Evolutionary conservation across 148 eudicot species (phyloP), one percentile per base, ranked within the genome.

Genomic region (Spergularia marina): DNA sequence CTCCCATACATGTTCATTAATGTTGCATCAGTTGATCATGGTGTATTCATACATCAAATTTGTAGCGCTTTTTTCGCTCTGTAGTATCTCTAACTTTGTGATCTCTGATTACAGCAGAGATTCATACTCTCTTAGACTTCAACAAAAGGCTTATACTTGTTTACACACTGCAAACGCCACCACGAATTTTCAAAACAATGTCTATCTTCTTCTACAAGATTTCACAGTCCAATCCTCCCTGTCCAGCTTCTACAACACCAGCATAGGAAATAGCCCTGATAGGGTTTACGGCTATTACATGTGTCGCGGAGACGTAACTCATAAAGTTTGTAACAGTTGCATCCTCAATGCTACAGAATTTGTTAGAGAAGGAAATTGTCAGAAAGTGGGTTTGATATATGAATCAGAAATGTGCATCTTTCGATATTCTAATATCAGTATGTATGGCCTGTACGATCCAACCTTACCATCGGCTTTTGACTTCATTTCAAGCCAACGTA

Each of bases 261-360:
- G 55, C 54, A 4, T 47, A 5, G 77, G 77, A 1, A 0, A 59
- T 7, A 12, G 4, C 68, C 73, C 40, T 34, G 82, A 74, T 13
- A 34, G 8, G 6, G 77, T 74, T 63, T 67, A 66, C 39, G 82
- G 77, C 73, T 74, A 59, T 63, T 79, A 68, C 82, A n/a, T 79
- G 69, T 79, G 77, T 52, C 54, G 79, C 10, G 74, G 62, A 18
- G 69, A 73, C 49, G 7, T 79, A 5, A 23, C 34, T 15, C 78
- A 12, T 6, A 11, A 44, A 14, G 56, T 55, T 6, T 76, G 78
- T 54, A 57, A 30, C 40, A 40, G 3, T 6, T 79, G 82, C 20
- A 21, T 79, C 14, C 40, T 47, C 18, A 72, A 78, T 16, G 81
- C 56, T 1, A 78, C 76, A 25, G 5, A 61, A 52, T 60, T 53